phyloP scores from a whole-genome alignment of 2,329 filamentous ascomycete genomes.

The Cordyceps fumosorosea region DNA sequence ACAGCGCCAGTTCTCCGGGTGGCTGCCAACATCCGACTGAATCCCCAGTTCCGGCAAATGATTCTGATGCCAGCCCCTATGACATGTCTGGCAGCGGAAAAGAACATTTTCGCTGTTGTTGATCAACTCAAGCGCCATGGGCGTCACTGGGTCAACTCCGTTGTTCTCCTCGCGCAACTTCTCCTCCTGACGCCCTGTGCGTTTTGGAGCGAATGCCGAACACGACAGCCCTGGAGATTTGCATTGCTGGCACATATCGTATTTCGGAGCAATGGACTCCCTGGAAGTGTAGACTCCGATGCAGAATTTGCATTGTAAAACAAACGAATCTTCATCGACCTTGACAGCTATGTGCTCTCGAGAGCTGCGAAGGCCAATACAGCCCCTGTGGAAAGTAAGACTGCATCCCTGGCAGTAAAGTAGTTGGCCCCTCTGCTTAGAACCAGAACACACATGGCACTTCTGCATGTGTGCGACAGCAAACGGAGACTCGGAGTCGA shows the following conservation, averaged over 20 bases:
- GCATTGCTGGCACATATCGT: conserved; percentile 68
- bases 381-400: conserved; percentile 72
- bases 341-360: conserved; percentile 92
- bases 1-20: conserved; percentile 57
- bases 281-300: conserved; percentile 62
- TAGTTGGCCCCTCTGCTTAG: conserved; percentile 53
- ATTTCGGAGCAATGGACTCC: conserved; percentile 61
- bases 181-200: conserved; percentile 75
- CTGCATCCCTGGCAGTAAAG: conserved; percentile 91
- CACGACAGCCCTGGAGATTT: conserved; percentile 61
- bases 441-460: conserved; percentile 62
- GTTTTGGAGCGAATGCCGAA: conserved; percentile 63
- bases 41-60: conserved; percentile 58
- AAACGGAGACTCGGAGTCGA: conserved; percentile 60
- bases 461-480: conserved; percentile 58
- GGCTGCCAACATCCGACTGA: conserved; percentile 19
- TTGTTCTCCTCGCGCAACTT: conserved; percentile 71
- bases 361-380: conserved; percentile 64
- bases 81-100: conserved; percentile 75
- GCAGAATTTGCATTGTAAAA: conserved; percentile 86
- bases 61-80: conserved; percentile 73
- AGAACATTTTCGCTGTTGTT: conserved; percentile 73
- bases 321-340: conserved; percentile 65
- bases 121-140: conserved; percentile 55
- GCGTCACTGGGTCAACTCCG: conserved; percentile 68